Conservation (phyloP, 306 rosid species). For the Abrus pulchellus region DNA sequence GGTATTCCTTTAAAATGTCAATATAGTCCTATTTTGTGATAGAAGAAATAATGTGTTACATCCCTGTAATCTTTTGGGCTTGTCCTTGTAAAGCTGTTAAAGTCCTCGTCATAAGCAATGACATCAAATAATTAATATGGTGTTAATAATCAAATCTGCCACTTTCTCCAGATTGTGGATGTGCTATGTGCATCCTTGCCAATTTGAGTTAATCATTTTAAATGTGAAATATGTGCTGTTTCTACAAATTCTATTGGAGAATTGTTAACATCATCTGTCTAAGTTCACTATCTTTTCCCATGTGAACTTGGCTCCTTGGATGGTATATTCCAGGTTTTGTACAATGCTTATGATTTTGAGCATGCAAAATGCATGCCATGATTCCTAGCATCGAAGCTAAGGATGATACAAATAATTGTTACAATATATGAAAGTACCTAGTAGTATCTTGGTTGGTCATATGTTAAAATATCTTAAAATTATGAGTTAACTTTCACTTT, state of each 20-base stretch:
- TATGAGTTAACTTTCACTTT: too few relatives aligned
- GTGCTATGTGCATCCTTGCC: not conserved
- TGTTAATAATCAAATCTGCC: not conserved
- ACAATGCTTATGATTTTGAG: constrained; percentile 30
- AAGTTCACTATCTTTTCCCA: constrained; percentile 16
- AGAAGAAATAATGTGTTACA: not conserved
- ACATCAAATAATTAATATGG: not conserved
- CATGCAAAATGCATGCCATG: constrained; percentile 4
- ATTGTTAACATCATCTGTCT: not conserved
- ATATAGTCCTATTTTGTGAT: not conserved
- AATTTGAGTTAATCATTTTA: constrained; percentile 9
- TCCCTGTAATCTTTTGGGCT: not conserved
- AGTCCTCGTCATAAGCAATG: not conserved
- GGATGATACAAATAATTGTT: not conserved
- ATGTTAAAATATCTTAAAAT: not conserved
- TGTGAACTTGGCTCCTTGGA: constrained; percentile 20
- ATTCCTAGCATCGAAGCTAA: not conserved
- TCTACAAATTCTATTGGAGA: constrained; percentile 3
- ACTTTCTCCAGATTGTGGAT: constrained; percentile 2
- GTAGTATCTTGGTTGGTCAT: not conserved
- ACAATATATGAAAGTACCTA: not conserved
- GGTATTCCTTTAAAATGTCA: not conserved
- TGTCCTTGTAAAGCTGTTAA: constrained; percentile 12
- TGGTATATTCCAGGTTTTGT: not conserved
- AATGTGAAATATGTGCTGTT: not conserved